phyloP scores from a whole-genome alignment of 83 land plant genomes.

The Picea mariana region DNA sequence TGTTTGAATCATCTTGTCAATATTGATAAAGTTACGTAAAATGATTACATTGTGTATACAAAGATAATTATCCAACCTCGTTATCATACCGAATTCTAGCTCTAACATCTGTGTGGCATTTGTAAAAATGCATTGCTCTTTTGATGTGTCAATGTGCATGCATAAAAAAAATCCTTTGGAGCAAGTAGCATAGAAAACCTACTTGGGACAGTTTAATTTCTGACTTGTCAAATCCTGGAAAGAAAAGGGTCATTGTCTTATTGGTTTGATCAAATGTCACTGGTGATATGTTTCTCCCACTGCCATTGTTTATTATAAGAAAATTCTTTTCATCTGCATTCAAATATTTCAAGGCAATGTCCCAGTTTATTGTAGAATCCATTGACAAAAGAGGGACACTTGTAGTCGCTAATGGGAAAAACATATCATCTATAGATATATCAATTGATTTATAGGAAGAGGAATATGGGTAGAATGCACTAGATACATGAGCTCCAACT shows the following conservation, averaged over 20 bases:
- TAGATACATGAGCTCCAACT: conserved; percentile 83
- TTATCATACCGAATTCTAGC: not conserved
- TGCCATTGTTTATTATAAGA: conserved; percentile 24
- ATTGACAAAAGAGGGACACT: conserved; percentile 52
- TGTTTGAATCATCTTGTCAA: not conserved
- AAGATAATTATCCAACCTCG: not conserved
- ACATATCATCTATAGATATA: conserved; percentile 26
- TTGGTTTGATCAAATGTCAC: conserved; percentile 39
- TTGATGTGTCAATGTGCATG: not conserved
- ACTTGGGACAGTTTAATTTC: too few relatives aligned
- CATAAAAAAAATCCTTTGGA: too few relatives aligned
- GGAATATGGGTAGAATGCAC: conserved; percentile 54
- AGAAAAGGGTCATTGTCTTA: too few relatives aligned
- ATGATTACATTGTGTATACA: not conserved
- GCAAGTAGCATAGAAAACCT: too few relatives aligned
- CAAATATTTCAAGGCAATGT: conserved; percentile 31
- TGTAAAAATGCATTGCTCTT: not conserved
- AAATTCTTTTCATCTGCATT: conserved; percentile 38
- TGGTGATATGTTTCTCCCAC: conserved; percentile 22
- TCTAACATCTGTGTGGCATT: not conserved
- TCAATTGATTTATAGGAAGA: conserved; percentile 2
- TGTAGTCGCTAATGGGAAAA: conserved; percentile 66
- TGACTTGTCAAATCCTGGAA: too few relatives aligned
- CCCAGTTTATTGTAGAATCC: conserved; percentile 56
- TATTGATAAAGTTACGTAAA: not conserved